These are phyloP conservation scores for Chenopodium suecicum DNA, from an alignment of 148 eudicot species.

Conservation along the genomic window DNA sequence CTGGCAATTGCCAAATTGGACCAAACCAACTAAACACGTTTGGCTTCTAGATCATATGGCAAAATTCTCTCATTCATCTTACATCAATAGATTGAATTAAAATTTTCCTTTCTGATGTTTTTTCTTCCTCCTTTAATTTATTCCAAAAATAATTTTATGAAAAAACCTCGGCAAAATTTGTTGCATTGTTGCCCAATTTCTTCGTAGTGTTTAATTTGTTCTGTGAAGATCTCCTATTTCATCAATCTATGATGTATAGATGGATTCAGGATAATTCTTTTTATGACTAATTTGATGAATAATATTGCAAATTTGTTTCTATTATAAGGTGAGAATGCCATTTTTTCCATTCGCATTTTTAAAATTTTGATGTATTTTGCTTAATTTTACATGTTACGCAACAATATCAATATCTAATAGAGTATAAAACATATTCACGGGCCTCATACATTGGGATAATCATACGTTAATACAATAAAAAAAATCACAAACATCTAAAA, in stretches of 20 bases:
- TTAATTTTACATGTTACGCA: background rate
- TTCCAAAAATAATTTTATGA: background rate
- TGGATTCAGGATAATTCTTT: background rate
- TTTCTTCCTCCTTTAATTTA: background rate
- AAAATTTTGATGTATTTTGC: background rate
- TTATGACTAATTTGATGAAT: background rate
- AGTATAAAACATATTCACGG: too few species aligned
- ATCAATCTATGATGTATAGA: background rate
- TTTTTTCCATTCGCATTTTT: background rate
- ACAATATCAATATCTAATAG: too few species aligned
- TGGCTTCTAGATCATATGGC: background rate
- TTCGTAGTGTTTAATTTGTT: background rate
- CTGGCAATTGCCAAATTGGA: conserved; percentile 21
- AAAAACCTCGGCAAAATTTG: background rate
- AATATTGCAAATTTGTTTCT: background rate
- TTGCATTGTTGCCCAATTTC: background rate
- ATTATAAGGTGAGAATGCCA: background rate
- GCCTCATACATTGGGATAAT: too few species aligned
- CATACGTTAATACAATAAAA: background rate
- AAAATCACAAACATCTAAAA: background rate
- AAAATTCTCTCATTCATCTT: background rate
- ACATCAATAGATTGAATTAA: background rate
- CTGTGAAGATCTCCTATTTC: background rate
- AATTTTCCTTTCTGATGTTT: background rate
- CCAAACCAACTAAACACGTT: conserved; percentile 14